Conservation (phyloP, 164 flowering plant genomes). For the Akebia trifoliata region DNA sequence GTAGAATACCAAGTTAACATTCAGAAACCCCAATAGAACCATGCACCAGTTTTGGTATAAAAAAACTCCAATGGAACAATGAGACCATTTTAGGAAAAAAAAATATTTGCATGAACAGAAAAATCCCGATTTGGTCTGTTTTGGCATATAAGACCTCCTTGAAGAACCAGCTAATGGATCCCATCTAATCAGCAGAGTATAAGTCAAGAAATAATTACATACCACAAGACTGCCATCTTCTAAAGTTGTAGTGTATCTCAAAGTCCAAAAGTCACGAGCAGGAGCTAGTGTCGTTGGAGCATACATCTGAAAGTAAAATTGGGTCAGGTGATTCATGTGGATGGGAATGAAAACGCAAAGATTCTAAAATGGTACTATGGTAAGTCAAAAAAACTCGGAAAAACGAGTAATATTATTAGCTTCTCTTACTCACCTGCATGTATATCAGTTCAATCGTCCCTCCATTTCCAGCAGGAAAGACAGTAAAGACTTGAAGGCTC, state of each 20-base stretch:
- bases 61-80: too few relatives aligned
- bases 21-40: too few relatives aligned
- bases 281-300: conserved; percentile 93
- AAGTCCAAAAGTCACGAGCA: conserved; percentile 94
- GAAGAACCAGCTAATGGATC: too few relatives aligned
- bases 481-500: conserved; percentile 77
- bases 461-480: conserved; percentile 85
- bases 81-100: too few relatives aligned
- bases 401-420: not conserved
- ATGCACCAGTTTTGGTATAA: too few relatives aligned
- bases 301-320: conserved; percentile 49
- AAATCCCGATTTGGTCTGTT: too few relatives aligned
- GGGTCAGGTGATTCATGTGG: not conserved
- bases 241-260: conserved; percentile 77
- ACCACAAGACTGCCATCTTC: conserved; percentile 96
- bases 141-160: too few relatives aligned
- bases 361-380: not conserved
- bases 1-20: too few relatives aligned
- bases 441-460: conserved; percentile 87
- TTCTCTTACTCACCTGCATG: conserved; percentile 59
- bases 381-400: not conserved
- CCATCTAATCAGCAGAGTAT: too few relatives aligned
- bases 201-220: conserved; percentile 21
- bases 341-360: not conserved
- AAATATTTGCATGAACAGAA: too few relatives aligned